Base-by-base conservation (phyloP, 139 green algal species). In the Ostreobium quekettii region DNA sequence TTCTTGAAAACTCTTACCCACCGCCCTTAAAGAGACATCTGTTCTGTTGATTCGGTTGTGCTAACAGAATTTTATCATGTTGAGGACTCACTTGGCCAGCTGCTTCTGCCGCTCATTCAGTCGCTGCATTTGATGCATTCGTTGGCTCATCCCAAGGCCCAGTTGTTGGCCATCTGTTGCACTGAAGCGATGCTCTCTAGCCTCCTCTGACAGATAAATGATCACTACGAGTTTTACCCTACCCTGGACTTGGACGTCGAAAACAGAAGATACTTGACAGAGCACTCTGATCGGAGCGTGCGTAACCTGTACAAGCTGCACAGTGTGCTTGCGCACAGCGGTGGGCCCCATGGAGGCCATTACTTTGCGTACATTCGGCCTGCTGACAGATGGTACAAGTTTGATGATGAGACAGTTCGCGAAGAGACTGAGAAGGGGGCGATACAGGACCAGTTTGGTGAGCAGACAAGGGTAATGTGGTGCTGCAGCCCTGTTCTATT, bases 301-400 rank as follows among this genome's bases (percentile, higher is more conserved):
- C 79, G 80, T 62, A 97, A 97, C 79, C 48, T 76, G 37, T 96
- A 96, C 84, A 71, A 66, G 32, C 85, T 97, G 78, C 78, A 90
- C 82, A 87, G 80, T 48, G 92, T 98, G 59, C 79, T 98, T 63
- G 93, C 98, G 66, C 93, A 99, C 83, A 91, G 80, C 58, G 93
- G 93, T 19, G 85, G 85, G 37, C 80, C 94, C 38, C 85, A 96
- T 60, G 91, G 92, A 15, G 92, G 92, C 2, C 92, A 97, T 79
- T 98, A 98, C 89, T 97, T 24, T 28, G 64, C 70, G 19, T 93
- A 80, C 72, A 83, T 85, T 64, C 75, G 84, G n/a, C 85, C 84
- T 2, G 78, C 87, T 36, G 86, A 83, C 47, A 69, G 81, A 53
- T 98, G 93, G 93, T 83, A 92, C 48, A 92, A 90, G 71, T 98